Evolutionary conservation across 768 basidiomycete species (phyloP).

Genomic region (Daedaleopsis sinensis): DNA sequence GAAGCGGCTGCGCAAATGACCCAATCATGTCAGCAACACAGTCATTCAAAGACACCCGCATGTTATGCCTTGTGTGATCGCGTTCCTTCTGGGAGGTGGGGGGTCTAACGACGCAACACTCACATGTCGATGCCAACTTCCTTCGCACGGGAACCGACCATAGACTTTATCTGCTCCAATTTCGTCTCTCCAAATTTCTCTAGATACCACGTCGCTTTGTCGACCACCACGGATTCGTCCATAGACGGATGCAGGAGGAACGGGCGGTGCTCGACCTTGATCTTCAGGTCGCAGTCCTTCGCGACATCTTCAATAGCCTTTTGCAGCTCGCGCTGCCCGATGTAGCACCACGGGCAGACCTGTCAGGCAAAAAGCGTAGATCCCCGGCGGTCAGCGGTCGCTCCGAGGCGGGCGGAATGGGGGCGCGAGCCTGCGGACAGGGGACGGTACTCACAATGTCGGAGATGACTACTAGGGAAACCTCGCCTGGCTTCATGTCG

Average conservation of each 20-base stretch:
- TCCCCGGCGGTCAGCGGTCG: background rate
- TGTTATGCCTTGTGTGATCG: background rate
- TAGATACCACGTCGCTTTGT: slow-evolving; percentile 32
- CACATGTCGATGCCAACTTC: slow-evolving; percentile 48
- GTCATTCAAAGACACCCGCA: background rate
- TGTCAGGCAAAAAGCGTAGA: slow-evolving; percentile 8
- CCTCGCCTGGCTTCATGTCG: slow-evolving; percentile 24
- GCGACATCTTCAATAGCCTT: slow-evolving; percentile 38
- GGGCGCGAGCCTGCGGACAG: slow-evolving; percentile 4
- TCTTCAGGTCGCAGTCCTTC: slow-evolving; percentile 29
- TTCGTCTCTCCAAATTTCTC: slow-evolving; percentile 45
- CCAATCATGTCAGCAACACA: background rate
- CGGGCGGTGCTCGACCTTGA: slow-evolving; percentile 50
- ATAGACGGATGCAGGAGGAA: slow-evolving; percentile 47
- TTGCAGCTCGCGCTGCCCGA: slow-evolving; percentile 43
- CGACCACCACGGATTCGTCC: slow-evolving; percentile 30
- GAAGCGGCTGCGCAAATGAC: slow-evolving; percentile 46
- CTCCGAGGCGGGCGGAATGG: background rate
- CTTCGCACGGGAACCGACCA: slow-evolving; percentile 38
- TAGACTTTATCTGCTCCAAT: slow-evolving; percentile 33
- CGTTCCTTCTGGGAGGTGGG: background rate
- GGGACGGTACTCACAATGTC: slow-evolving; percentile 36
- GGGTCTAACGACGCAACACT: slow-evolving; percentile 30
- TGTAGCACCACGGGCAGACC: slow-evolving; percentile 47
- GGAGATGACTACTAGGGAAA: slow-evolving; percentile 34